phyloP scores from a whole-genome alignment of 768 basidiomycete species.

The Termitomyces sp. region DNA sequence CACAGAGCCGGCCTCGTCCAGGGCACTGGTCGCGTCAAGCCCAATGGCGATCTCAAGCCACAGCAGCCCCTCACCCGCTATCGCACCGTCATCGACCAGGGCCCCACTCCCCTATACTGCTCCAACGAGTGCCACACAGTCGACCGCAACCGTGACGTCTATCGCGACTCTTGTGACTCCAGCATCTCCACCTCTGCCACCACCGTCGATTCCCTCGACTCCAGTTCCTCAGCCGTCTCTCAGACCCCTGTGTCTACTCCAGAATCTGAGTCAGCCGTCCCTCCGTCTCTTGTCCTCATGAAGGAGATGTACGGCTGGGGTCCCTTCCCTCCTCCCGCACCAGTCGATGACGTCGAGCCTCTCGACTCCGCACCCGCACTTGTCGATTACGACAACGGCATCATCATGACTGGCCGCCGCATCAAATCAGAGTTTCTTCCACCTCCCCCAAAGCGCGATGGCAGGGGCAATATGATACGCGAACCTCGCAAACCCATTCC shows the following conservation, averaged over 20 bases:
- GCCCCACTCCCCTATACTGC: constrained; percentile 79
- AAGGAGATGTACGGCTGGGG: constrained; percentile 40
- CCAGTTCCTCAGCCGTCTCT: constrained; percentile 36
- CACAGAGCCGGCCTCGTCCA: constrained; percentile 49
- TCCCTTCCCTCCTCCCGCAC: constrained; percentile 47
- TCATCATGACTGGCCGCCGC: constrained; percentile 66
- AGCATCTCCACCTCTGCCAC: constrained; percentile 17
- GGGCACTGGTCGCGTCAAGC: constrained; percentile 60
- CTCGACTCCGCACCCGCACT: constrained; percentile 8
- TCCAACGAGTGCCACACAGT: constrained; percentile 68
- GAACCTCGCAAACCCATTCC: constrained; percentile 44
- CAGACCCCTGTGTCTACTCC: constrained; percentile 32
- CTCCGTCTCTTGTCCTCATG: constrained; percentile 26
- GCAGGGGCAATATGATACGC: constrained; percentile 22
- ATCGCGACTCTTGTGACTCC: constrained; percentile 31
- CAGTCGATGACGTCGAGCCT: constrained; percentile 20
- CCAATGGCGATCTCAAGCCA: constrained; percentile 42
- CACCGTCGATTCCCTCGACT: constrained; percentile 31
- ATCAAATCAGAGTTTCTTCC: constrained; percentile 41
- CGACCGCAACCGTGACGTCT: constrained; percentile 49
- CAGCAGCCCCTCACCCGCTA: constrained; percentile 23
- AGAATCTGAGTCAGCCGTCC: constrained; percentile 23
- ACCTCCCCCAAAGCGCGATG: constrained; percentile 34
- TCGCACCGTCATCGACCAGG: constrained; percentile 74
- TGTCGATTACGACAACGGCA: constrained; percentile 47